These are phyloP conservation scores for Vaucheria bursata DNA, from an alignment of 352 stramenopile species.

Conservation along the genomic window DNA sequence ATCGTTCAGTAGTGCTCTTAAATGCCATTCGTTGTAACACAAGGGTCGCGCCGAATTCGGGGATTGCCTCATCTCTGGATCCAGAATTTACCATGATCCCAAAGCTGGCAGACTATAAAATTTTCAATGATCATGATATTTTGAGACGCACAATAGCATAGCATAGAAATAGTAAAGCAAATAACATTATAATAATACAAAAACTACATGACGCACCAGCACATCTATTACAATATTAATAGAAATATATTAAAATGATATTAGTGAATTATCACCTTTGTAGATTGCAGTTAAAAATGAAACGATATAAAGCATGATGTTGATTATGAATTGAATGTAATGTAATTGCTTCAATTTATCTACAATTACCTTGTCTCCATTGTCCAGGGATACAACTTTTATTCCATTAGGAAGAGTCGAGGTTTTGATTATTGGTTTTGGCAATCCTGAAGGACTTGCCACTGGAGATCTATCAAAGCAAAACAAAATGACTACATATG, in stretches of 20 bases:
- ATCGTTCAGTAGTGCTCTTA: conserved; percentile 30
- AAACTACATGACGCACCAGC: neutral
- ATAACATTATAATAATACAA: neutral
- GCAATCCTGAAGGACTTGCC: neutral
- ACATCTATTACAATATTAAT: conserved; percentile 14
- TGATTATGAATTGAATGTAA: conserved; percentile 4
- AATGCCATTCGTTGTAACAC: conserved; percentile 30
- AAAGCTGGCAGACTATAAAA: conserved; percentile 25
- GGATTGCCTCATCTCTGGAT: conserved; percentile 22
- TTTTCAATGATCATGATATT: too few relatives aligned
- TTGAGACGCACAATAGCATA: too few relatives aligned
- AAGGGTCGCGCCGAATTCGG: conserved; percentile 20
- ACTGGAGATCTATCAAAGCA: neutral
- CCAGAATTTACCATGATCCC: conserved; percentile 23
- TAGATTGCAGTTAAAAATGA: neutral
- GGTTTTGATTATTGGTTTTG: conserved; percentile 17
- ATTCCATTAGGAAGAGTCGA: conserved; percentile 35
- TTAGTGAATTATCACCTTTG: too few relatives aligned
- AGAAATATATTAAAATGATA: neutral
- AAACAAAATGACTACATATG: too few relatives aligned
- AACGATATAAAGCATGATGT: neutral
- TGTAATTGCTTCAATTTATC: too few relatives aligned
- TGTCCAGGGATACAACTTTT: conserved; percentile 33
- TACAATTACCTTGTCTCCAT: conserved; percentile 18
- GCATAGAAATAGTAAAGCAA: neutral